A percentile compares a stretch with the other conserved stretches of the same genome.
phyloP scores from a whole-genome alignment of 140 eudicot genomes.

The Anethum foeniculum region DNA sequence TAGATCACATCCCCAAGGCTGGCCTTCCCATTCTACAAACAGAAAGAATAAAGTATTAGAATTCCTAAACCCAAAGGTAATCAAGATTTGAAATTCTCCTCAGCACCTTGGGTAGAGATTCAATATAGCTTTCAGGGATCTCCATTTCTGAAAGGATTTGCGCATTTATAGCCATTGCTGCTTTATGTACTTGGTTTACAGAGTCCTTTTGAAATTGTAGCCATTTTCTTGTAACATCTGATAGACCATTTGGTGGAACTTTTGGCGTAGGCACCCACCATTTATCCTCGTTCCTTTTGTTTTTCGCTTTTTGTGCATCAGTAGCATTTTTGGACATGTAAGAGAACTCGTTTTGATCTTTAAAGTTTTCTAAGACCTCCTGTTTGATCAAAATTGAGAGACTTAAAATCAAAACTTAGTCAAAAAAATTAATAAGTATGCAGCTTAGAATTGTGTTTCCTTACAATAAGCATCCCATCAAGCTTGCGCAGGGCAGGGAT shows the following conservation, averaged over 20 bases:
- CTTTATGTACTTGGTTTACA: constrained; percentile 72
- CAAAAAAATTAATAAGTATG: background rate
- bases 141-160: constrained; percentile 69
- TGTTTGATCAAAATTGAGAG: constrained; percentile 17
- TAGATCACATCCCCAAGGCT: constrained; percentile 52
- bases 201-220: constrained; percentile 59
- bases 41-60: background rate
- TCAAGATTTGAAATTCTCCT: background rate
- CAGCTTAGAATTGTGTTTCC: background rate
- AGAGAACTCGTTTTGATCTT: constrained; percentile 52
- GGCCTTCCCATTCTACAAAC: constrained; percentile 49
- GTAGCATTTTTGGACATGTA: constrained; percentile 38
- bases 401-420: background rate
- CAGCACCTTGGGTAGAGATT: constrained; percentile 66
- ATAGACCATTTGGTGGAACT: constrained; percentile 59
- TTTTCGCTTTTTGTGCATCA: constrained; percentile 26
- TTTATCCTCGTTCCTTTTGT: constrained; percentile 48
- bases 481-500: constrained; percentile 76
- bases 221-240: constrained; percentile 62
- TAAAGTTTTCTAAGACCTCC: constrained; percentile 65
- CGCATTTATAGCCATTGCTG: constrained; percentile 74
- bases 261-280: constrained; percentile 81
- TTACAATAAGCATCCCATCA: constrained; percentile 72
- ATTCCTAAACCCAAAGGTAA: no score
- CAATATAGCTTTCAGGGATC: constrained; percentile 67